These are phyloP conservation scores for Barbarea vulgaris DNA, from an alignment of 345 rosid genomes.

Conservation along the genomic window DNA sequence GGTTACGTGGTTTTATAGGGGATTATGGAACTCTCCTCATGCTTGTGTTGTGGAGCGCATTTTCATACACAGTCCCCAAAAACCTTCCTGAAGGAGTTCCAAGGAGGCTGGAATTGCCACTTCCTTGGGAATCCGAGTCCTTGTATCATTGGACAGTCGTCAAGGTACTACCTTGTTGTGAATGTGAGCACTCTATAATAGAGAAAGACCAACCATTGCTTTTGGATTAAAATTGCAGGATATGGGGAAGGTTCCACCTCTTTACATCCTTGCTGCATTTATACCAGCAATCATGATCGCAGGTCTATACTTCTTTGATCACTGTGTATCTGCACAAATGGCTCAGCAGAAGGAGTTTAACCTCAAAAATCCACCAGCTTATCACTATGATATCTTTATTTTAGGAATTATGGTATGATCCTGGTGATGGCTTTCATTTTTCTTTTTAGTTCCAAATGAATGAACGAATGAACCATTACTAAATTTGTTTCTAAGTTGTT, in stretches of 20 bases:
- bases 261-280: conserved; percentile 66
- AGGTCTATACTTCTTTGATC: conserved; percentile 82
- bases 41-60: conserved; percentile 78
- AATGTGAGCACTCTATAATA: neutral
- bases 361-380: conserved; percentile 80
- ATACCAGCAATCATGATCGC: conserved; percentile 84
- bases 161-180: conserved; percentile 46
- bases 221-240: conserved; percentile 54
- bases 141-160: conserved; percentile 73
- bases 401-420: conserved; percentile 65
- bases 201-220: neutral
- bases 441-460: neutral
- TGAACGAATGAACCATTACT: neutral
- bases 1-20: conserved; percentile 64
- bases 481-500: conserved; percentile 2
- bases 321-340: conserved; percentile 80
- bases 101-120: conserved; percentile 71
- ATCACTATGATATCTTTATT: conserved; percentile 72
- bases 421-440: neutral
- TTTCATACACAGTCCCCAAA: conserved; percentile 54
- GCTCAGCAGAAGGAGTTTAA: conserved; percentile 90
- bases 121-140: conserved; percentile 65
- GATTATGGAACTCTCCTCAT: conserved; percentile 87
- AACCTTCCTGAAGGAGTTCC: conserved; percentile 73
- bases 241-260: conserved; percentile 65